Percentiles rank a stretch among this genome's conserved stretches.
Evolutionary conservation across 202 grass and related monocot species (phyloP).

Genomic region (Setaria italica): DNA sequence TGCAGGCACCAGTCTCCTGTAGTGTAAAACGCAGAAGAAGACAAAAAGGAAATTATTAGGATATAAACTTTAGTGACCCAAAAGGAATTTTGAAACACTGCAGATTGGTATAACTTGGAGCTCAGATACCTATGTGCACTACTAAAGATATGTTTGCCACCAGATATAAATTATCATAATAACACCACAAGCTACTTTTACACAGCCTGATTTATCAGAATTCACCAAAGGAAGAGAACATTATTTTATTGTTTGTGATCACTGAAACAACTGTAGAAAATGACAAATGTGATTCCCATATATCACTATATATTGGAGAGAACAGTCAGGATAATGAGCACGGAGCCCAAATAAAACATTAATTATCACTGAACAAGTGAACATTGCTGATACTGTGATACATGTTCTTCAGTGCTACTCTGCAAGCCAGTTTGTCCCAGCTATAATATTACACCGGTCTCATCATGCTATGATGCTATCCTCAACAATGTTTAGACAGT

Average conservation of each 20-base stretch:
- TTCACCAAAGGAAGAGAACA: conserved; percentile 1
- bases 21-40: conserved; percentile 15
- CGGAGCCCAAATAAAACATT: neutral
- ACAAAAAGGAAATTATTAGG: neutral
- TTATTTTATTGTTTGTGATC: neutral
- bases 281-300: neutral
- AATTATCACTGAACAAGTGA: neutral
- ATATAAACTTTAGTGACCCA: neutral
- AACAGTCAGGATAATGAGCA: too few species aligned
- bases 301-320: neutral
- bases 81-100: conserved; percentile 11
- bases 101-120: conserved; percentile 23
- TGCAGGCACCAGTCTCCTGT: neutral
- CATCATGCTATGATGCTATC: conserved; percentile 14
- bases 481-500: neutral
- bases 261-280: conserved; percentile 7
- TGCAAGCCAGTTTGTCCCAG: neutral
- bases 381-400: neutral
- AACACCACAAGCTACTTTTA: neutral
- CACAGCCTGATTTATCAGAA: neutral
- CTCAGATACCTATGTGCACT: conserved; percentile 1
- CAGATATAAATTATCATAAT: conserved; percentile 3
- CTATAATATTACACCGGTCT: conserved; percentile 12
- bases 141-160: conserved; percentile 26
- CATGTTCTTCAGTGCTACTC: conserved; percentile 8